Percentiles rank a stretch among this genome's conserved stretches.
Evolutionary conservation across 495 filamentous ascomycete species (phyloP).

Genomic region (Pyrenopolyporus hunteri): DNA sequence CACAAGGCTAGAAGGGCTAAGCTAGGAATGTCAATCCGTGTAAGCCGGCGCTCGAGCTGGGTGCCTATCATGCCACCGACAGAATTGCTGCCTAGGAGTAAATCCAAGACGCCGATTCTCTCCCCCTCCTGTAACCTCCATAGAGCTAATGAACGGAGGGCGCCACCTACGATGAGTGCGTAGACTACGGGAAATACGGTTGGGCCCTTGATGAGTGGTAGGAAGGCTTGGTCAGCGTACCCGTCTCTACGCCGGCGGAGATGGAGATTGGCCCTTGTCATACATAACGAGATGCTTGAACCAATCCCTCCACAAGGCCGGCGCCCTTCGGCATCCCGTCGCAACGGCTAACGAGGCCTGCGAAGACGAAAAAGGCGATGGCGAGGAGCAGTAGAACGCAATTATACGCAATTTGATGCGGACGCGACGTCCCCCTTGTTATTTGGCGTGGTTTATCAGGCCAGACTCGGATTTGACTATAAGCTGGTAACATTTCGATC

Average conservation of each 20-base stretch:
- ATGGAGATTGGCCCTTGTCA: background rate
- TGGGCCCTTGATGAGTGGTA: background rate
- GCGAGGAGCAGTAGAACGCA: background rate
- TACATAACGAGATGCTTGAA: conserved; percentile 1
- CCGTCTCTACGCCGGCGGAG: background rate
- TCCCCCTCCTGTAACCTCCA: conserved; percentile 2
- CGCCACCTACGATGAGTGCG: background rate
- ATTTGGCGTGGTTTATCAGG: background rate
- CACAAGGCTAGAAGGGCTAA: background rate
- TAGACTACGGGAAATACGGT: background rate
- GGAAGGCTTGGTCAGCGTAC: background rate
- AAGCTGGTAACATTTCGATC: background rate
- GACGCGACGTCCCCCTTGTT: background rate
- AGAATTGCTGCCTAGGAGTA: background rate
- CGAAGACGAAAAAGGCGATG: background rate
- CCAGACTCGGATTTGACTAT: background rate
- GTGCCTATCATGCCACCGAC: background rate
- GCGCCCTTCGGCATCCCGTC: background rate
- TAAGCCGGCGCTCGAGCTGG: background rate
- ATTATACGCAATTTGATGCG: background rate
- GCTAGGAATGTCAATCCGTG: background rate
- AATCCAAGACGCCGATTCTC: background rate
- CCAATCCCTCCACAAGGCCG: background rate
- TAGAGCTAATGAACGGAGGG: background rate
- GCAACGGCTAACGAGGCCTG: background rate